These are phyloP conservation scores for Protomyces inundatus DNA, from an alignment of 1,139 yeast genomes.

Conservation along the genomic window DNA sequence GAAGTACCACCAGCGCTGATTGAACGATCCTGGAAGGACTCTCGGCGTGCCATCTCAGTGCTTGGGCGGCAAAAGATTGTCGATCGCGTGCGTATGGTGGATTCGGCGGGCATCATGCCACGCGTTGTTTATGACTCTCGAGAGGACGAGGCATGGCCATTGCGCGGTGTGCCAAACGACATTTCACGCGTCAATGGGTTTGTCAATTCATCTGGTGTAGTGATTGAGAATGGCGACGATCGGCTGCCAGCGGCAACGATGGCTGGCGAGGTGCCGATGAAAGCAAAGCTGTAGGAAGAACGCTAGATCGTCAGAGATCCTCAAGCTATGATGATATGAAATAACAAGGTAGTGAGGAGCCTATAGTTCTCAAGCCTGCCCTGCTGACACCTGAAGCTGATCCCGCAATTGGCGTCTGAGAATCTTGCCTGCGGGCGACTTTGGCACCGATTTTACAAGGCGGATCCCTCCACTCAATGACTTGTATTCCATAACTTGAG, in stretches of 20 bases:
- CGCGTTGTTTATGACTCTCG: constrained; percentile 3
- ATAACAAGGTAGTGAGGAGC: too few relatives aligned
- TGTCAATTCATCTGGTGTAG: constrained; percentile 2
- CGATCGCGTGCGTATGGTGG: constrained; percentile 25
- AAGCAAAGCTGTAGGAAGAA: too few relatives aligned
- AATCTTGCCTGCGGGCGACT: constrained; percentile 42
- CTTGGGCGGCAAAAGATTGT: constrained; percentile 22
- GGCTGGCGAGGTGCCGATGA: not conserved
- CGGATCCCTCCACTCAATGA: constrained; percentile 43
- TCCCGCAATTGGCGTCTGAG: constrained; percentile 38
- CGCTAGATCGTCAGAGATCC: too few relatives aligned
- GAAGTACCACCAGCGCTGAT: constrained; percentile 10
- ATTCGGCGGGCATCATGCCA: constrained; percentile 11
- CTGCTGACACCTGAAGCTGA: not conserved
- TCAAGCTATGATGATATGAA: too few relatives aligned
- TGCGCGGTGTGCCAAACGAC: constrained; percentile 17
- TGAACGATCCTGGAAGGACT: constrained; percentile 25
- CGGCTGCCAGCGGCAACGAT: not conserved
- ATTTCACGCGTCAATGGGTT: constrained; percentile 17
- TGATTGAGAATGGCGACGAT: constrained; percentile 17
- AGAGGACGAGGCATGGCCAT: constrained; percentile 13
- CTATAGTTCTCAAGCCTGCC: not conserved
- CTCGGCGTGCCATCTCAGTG: constrained; percentile 21
- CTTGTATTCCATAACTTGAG: constrained; percentile 39
- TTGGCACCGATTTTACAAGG: constrained; percentile 39